Conservation (phyloP, 306 rosid species). For the Inga laurina region DNA sequence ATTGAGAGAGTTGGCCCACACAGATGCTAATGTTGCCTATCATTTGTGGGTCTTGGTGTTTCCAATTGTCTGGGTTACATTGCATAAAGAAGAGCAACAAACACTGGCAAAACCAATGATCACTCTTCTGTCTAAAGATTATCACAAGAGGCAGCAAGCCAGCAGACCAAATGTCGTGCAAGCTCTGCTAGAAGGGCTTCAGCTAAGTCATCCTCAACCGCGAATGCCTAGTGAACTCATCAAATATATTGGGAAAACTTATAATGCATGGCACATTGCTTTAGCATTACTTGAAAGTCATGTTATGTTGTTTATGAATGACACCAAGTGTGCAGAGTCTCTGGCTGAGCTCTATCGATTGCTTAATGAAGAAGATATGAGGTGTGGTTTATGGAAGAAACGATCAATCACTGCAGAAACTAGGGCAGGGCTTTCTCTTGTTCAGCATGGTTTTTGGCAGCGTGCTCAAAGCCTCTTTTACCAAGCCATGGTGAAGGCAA, state of each 20-base stretch:
- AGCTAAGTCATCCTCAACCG: conserved; percentile 98
- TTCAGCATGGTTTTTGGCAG: conserved; percentile 99
- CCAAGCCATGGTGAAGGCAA: conserved; percentile 98
- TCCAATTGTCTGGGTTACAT: conserved; percentile 98
- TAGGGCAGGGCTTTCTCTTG: conserved; percentile 95
- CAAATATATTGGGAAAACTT: conserved; percentile 94
- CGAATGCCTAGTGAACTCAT: conserved; percentile 99
- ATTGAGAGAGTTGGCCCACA: conserved; percentile 93
- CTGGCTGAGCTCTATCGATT: conserved; percentile 95
- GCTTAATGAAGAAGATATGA: conserved; percentile 98
- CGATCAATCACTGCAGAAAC: conserved; percentile 90
- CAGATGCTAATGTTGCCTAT: conserved; percentile 96
- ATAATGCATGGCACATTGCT: conserved; percentile 98
- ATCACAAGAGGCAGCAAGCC: conserved; percentile 94
- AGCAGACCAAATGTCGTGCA: conserved; percentile 97
- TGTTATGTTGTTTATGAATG: conserved; percentile 84
- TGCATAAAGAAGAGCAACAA: conserved; percentile 93
- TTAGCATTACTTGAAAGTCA: conserved; percentile 96
- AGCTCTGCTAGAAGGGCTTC: conserved; percentile 98
- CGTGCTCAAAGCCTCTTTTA: conserved; percentile 98
- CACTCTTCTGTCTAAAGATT: conserved; percentile 87
- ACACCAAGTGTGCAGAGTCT: conserved; percentile 91
- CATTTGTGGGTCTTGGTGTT: conserved; percentile 99
- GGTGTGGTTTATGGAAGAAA: conserved; percentile 98
- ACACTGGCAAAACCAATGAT: conserved; percentile 97